Percentiles rank a stretch among this genome's conserved stretches.
phyloP scores from a whole-genome alignment of 1,139 yeast genomes.

The Candida labiduridarum region DNA sequence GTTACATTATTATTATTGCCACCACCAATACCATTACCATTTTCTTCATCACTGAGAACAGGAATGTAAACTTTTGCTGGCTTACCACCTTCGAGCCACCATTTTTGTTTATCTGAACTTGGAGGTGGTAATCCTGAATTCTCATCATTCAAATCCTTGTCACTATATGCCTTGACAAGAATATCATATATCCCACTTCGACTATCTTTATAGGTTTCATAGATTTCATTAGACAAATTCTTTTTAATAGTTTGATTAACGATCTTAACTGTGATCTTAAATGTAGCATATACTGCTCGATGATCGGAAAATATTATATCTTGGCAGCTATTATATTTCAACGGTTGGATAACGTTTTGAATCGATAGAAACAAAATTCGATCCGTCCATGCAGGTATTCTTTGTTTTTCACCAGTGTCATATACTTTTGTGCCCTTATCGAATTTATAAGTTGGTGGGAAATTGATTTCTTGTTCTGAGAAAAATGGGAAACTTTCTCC shows the following conservation, averaged over 20 bases:
- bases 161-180: conserved; percentile 28
- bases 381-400: conserved; percentile 98
- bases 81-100: conserved; percentile 90
- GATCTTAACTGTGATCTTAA: conserved; percentile 65
- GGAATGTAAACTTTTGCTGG: conserved; percentile 66
- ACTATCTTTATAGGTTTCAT: conserved; percentile 54
- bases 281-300: conserved; percentile 85
- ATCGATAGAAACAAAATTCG: conserved; percentile 55
- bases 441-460: conserved; percentile 90
- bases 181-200: conserved; percentile 45
- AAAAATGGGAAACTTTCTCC: conserved; percentile 71
- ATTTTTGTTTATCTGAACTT: conserved; percentile 74
- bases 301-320: conserved; percentile 83
- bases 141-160: conserved; percentile 17
- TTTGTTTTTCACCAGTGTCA: conserved; percentile 86
- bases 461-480: conserved; percentile 73
- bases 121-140: conserved; percentile 75
- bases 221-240: conserved; percentile 59
- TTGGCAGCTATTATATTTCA: conserved; percentile 63
- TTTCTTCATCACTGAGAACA: conserved; percentile 34
- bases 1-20: too few relatives aligned
- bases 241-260: conserved; percentile 67
- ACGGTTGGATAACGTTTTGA: conserved; percentile 61
- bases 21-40: not conserved
- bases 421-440: conserved; percentile 79